These are phyloP conservation scores for Pseudogymnoascus sp. DNA, from an alignment of 2,329 filamentous ascomycete genomes.

Conservation along the genomic window DNA sequence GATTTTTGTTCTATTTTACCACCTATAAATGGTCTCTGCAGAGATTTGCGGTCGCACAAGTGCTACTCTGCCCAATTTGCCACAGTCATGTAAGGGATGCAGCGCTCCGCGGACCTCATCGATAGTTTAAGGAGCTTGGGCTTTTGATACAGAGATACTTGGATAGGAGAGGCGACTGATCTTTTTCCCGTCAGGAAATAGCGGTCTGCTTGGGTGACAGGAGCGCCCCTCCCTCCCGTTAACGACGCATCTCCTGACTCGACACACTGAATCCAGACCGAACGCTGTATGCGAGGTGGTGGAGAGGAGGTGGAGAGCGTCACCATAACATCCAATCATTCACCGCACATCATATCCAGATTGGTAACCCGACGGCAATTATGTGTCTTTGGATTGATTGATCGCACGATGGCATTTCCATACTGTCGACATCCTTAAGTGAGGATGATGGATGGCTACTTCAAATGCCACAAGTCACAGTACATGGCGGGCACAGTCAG, in stretches of 20 bases:
- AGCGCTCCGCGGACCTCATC: neutral
- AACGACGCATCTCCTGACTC: neutral
- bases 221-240: neutral
- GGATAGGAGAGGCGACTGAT: neutral
- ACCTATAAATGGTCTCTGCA: neutral
- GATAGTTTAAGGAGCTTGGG: neutral
- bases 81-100: neutral
- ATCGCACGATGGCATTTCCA: neutral
- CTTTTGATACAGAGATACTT: neutral
- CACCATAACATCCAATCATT: neutral
- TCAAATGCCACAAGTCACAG: neutral
- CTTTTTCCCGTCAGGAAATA: neutral
- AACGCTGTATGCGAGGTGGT: neutral
- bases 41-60: neutral
- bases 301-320: constrained; percentile 1
- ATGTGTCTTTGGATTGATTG: neutral
- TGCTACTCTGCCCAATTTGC: neutral
- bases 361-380: neutral
- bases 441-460: neutral
- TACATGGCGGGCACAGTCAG: neutral
- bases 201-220: neutral
- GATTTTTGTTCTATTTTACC: neutral
- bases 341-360: neutral
- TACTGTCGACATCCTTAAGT: neutral
- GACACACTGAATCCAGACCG: neutral